These are phyloP conservation scores for Ustilago cynodontis DNA, from an alignment of 1,284 basidiomycete genomes.

Conservation along the genomic window DNA sequence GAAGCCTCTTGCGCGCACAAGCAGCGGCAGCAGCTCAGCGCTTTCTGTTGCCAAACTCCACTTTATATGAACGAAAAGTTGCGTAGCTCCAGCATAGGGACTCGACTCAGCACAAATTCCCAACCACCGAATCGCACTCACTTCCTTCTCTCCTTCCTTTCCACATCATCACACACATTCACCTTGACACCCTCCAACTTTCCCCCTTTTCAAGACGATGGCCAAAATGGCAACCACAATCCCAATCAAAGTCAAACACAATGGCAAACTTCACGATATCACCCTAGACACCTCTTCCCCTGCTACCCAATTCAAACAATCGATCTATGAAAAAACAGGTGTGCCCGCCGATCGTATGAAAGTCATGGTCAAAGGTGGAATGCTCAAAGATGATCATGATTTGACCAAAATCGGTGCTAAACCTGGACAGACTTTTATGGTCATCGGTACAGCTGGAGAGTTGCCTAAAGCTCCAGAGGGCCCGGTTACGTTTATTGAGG, in stretches of 20 bases:
- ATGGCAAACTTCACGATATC: conserved; percentile 76
- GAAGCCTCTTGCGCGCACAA: neutral
- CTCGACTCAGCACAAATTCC: neutral
- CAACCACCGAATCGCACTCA: neutral
- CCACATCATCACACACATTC: neutral
- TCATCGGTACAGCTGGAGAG: conserved; percentile 84
- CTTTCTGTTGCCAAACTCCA: conserved; percentile 5
- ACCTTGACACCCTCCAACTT: neutral
- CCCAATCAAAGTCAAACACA: conserved; percentile 87
- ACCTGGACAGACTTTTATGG: conserved; percentile 71
- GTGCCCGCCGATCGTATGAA: conserved; percentile 92
- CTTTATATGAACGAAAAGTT: neutral
- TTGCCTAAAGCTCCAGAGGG: conserved; percentile 87
- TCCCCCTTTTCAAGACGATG: conserved; percentile 30
- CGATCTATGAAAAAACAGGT: conserved; percentile 83
- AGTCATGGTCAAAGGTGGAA: conserved; percentile 94
- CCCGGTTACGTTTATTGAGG: conserved; percentile 83
- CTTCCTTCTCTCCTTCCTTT: neutral
- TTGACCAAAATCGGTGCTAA: conserved; percentile 86
- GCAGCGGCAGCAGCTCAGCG: neutral
- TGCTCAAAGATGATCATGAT: conserved; percentile 84
- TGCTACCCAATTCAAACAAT: conserved; percentile 82
- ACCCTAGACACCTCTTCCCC: conserved; percentile 78
- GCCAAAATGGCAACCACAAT: conserved; percentile 68
- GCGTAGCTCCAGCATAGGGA: neutral